A percentile compares a stretch with the other conserved stretches of the same genome.
phyloP scores from a whole-genome alignment of 2,329 filamentous ascomycete species.

The Phaeosphaeriaceae sp. region DNA sequence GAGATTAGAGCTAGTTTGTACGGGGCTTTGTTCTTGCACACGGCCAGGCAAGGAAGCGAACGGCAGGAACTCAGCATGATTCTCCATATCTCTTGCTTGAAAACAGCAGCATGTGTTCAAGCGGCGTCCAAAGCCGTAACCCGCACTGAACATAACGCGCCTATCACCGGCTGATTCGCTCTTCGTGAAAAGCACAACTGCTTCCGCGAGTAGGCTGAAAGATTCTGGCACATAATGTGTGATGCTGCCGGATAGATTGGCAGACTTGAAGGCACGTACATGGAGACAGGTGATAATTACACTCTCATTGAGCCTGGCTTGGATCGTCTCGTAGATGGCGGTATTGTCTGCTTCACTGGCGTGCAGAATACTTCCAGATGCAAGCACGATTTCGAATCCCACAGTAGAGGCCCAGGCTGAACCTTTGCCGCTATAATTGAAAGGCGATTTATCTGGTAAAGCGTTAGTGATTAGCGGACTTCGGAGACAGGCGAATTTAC shows the following conservation, averaged over 20 bases:
- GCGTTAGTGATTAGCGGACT: slow-evolving; percentile 12
- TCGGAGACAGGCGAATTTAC: slow-evolving; percentile 10
- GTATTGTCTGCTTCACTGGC: slow-evolving; percentile 44
- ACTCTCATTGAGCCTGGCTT: slow-evolving; percentile 38
- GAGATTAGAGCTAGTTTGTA: slow-evolving; percentile 4
- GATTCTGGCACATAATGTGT: slow-evolving; percentile 8
- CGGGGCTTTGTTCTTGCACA: slow-evolving; percentile 2
- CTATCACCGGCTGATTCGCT: slow-evolving; percentile 11
- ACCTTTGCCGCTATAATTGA: slow-evolving; percentile 22
- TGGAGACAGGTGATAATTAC: slow-evolving; percentile 26
- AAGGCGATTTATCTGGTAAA: slow-evolving; percentile 32
- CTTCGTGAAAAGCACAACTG: slow-evolving; percentile 9
- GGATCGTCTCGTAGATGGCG: slow-evolving; percentile 50
- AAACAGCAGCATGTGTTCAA: slow-evolving; percentile 6
- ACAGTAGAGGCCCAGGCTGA: slow-evolving; percentile 16
- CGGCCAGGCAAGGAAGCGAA: slow-evolving; percentile 1
- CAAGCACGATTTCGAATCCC: slow-evolving; percentile 51
- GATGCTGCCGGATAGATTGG: slow-evolving; percentile 5
- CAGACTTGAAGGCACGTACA: slow-evolving; percentile 1
- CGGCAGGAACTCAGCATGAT: background rate
- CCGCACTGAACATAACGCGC: slow-evolving; percentile 10
- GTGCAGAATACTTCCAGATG: slow-evolving; percentile 51
- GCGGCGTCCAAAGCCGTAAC: slow-evolving; percentile 6
- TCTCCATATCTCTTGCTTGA: slow-evolving; percentile 3
- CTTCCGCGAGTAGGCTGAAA: slow-evolving; percentile 4